Evolutionary conservation across 331 rosid species (phyloP).

Genomic region (Quercus phellos): DNA sequence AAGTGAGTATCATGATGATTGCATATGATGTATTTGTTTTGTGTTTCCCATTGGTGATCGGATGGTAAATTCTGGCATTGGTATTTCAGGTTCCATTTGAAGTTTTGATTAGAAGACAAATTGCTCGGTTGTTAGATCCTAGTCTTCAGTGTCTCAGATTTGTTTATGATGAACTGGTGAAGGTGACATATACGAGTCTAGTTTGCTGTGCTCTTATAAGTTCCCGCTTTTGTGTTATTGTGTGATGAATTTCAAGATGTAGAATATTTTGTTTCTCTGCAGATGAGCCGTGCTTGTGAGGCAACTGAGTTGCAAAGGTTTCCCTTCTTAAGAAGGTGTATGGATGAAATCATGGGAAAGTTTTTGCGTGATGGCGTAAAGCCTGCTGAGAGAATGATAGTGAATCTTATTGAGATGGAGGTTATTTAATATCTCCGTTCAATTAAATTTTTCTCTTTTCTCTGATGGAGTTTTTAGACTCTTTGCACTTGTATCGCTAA

Average conservation of each 20-base stretch:
- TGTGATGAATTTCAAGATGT: conserved; percentile 5
- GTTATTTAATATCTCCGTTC: conserved; percentile 11
- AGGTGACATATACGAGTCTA: conserved; percentile 19
- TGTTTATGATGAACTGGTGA: conserved; percentile 37
- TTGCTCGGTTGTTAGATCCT: conserved; percentile 38
- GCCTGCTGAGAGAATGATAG: conserved; percentile 45
- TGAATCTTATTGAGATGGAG: conserved; percentile 45
- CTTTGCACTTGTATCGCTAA: too few species aligned
- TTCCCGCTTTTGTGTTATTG: neutral
- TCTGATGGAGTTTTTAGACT: too few species aligned
- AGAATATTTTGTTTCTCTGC: conserved; percentile 10
- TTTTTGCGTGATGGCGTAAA: conserved; percentile 31
- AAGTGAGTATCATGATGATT: conserved; percentile 26
- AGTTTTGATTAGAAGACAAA: conserved; percentile 38
- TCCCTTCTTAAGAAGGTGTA: conserved; percentile 35
- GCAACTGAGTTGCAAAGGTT: conserved; percentile 33
- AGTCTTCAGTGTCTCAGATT: conserved; percentile 44
- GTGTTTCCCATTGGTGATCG: neutral
- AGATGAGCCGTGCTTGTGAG: conserved; percentile 41
- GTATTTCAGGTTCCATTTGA: conserved; percentile 39
- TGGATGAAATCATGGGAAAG: conserved; percentile 36
- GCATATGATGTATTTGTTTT: neutral
- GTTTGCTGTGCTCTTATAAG: neutral
- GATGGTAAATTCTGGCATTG: conserved; percentile 2
- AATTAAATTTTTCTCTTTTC: neutral